phyloP scores from a whole-genome alignment of 441 rosid genomes.

The Syzygium malaccense region DNA sequence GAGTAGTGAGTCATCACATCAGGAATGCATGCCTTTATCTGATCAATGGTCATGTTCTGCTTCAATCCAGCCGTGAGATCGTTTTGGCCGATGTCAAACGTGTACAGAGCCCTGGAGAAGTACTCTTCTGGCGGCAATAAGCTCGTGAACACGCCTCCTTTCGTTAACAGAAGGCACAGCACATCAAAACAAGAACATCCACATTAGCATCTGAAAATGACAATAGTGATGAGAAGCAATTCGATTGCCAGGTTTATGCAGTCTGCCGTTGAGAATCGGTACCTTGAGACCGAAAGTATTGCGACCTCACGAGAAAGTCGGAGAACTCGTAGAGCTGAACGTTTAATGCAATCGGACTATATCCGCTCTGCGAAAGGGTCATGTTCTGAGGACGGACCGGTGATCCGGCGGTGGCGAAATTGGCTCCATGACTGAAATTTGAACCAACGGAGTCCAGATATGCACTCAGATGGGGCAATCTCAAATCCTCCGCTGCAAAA shows the following conservation, averaged over 20 bases:
- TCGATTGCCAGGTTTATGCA: background rate
- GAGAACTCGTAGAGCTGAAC: constrained; percentile 10
- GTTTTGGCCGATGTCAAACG: constrained; percentile 11
- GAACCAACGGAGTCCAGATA: constrained; percentile 13
- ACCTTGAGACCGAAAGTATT: background rate
- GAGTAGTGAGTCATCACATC: background rate
- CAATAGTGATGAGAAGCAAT: background rate
- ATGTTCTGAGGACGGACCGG: constrained; percentile 6
- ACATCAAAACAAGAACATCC: background rate
- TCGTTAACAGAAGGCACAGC: background rate
- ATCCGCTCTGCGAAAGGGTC: constrained; percentile 10
- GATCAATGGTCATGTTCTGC: background rate
- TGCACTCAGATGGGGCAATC: constrained; percentile 10
- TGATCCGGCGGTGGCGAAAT: constrained; percentile 12
- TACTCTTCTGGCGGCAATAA: constrained; percentile 3
- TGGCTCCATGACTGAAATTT: constrained; percentile 12
- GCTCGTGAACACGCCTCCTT: background rate
- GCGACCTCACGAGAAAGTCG: constrained; percentile 1
- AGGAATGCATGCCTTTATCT: background rate
- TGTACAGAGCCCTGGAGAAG: constrained; percentile 5
- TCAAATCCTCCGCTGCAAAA: background rate
- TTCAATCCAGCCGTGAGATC: constrained; percentile 12
- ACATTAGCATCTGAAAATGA: background rate
- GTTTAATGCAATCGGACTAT: constrained; percentile 8
- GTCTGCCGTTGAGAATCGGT: background rate